A percentile compares a stretch with the other conserved stretches of the same genome.
phyloP scores from a whole-genome alignment of 345 rosid genomes.

The Citrus medica region DNA sequence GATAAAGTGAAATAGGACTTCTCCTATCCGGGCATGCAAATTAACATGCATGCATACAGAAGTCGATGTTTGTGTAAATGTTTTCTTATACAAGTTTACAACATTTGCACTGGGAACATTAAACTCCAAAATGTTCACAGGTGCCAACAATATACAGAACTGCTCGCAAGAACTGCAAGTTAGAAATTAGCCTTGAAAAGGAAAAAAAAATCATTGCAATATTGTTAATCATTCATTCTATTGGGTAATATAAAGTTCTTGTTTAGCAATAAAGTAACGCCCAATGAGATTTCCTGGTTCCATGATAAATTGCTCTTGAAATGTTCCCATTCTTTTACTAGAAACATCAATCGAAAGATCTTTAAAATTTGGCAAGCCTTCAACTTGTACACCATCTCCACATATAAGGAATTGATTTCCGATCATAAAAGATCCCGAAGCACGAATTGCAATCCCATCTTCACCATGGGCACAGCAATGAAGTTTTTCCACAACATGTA shows the following conservation, averaged over 20 bases:
- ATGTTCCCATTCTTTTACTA: constrained; percentile 75
- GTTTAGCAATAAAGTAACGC: constrained; percentile 53
- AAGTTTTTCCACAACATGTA: constrained; percentile 87
- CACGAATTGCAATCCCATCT: constrained; percentile 75
- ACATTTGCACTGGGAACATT: too few species aligned
- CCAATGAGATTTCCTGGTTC: constrained; percentile 65
- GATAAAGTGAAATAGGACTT: too few species aligned
- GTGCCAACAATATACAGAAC: too few species aligned
- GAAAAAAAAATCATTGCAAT: background rate
- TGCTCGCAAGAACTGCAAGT: too few species aligned
- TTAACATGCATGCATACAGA: too few species aligned
- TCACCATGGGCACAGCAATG: constrained; percentile 63
- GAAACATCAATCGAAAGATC: constrained; percentile 79
- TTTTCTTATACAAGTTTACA: too few species aligned
- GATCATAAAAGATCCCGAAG: constrained; percentile 72
- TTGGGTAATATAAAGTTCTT: constrained; percentile 63
- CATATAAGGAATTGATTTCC: constrained; percentile 93
- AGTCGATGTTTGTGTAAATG: too few species aligned
- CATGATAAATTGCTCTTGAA: constrained; percentile 78
- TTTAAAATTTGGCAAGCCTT: constrained; percentile 80
- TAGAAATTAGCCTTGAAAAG: background rate
- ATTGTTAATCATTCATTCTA: constrained; percentile 3
- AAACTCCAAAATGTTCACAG: too few species aligned
- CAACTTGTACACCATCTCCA: constrained; percentile 89
- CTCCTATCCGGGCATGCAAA: too few species aligned